Evolutionary conservation across 2,329 filamentous ascomycete species (phyloP).

Genomic region (Aspergillus caelatus): DNA sequence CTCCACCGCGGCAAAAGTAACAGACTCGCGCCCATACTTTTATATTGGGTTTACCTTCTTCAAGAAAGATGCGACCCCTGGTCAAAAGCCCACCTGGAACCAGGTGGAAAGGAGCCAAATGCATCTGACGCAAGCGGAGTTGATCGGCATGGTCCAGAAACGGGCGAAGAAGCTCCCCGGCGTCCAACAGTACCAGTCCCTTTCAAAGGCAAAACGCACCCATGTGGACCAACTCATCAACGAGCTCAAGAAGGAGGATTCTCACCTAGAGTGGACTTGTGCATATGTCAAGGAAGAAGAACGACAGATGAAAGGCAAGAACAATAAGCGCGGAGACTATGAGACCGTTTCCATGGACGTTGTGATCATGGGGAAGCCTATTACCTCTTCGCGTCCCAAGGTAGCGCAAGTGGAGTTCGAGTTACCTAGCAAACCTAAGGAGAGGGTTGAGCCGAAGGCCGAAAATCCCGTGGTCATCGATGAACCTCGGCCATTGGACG

Average conservation of each 20-base stretch:
- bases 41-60: conserved; percentile 40
- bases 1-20: conserved; percentile 8
- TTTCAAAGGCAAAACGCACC: conserved; percentile 31
- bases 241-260: conserved; percentile 32
- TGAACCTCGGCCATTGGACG: conserved; percentile 11
- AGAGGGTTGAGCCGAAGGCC: conserved; percentile 9
- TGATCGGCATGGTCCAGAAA: conserved; percentile 34
- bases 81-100: conserved; percentile 35
- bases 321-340: conserved; percentile 29
- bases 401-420: conserved; percentile 20
- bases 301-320: conserved; percentile 30
- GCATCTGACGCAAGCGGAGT: conserved; percentile 34
- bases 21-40: conserved; percentile 22
- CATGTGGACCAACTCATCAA: conserved; percentile 41
- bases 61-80: conserved; percentile 33
- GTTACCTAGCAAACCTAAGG: conserved; percentile 13
- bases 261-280: conserved; percentile 40
- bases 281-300: conserved; percentile 40
- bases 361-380: conserved; percentile 35
- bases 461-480: conserved; percentile 7
- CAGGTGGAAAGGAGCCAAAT: conserved; percentile 33
- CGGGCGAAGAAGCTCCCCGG: conserved; percentile 30
- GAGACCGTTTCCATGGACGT: conserved; percentile 38
- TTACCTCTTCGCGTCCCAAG: conserved; percentile 20
- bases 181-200: conserved; percentile 31